Conservation (phyloP, 768 basidiomycete genomes). For the Leucosporidium creatinivorum region DNA sequence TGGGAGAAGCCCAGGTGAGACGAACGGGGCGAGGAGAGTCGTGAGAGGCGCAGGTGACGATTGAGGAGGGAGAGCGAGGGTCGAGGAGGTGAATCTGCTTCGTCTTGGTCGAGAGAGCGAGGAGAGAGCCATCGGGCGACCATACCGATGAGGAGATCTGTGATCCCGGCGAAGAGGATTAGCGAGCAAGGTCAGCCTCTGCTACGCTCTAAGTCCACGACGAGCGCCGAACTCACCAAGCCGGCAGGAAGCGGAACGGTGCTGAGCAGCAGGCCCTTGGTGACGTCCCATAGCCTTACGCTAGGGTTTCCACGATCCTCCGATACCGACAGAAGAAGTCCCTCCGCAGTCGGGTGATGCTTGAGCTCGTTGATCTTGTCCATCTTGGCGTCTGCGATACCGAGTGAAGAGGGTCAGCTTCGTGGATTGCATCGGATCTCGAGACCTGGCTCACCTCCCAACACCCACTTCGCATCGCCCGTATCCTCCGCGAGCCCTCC, state of each 20-base stretch:
- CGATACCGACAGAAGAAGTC: slow-evolving; percentile 39
- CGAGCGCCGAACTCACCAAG: slow-evolving; percentile 26
- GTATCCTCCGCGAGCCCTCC: slow-evolving; percentile 26
- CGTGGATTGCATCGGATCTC: background rate
- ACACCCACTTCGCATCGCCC: slow-evolving; percentile 28
- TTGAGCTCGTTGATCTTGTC: slow-evolving; percentile 40
- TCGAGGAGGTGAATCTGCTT: slow-evolving; percentile 40
- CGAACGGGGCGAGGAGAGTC: slow-evolving; percentile 42
- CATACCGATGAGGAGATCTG: slow-evolving; percentile 40
- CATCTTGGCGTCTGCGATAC: slow-evolving; percentile 34
- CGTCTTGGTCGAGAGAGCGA: slow-evolving; percentile 43
- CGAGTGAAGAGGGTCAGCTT: background rate
- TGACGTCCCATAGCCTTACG: slow-evolving; percentile 39
- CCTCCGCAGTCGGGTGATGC: slow-evolving; percentile 41
- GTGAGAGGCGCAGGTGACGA: slow-evolving; percentile 36
- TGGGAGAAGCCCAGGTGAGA: slow-evolving; percentile 39
- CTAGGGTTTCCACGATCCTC: slow-evolving; percentile 40
- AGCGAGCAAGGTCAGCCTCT: too few relatives aligned
- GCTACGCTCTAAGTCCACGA: too few relatives aligned
- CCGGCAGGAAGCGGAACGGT: slow-evolving; percentile 28
- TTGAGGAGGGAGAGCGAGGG: slow-evolving; percentile 35
- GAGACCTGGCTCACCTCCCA: slow-evolving; percentile 37
- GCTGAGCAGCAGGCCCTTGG: slow-evolving; percentile 21
- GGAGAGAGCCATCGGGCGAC: slow-evolving; percentile 35
- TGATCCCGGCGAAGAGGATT: too few relatives aligned